Conservation (phyloP, 169 alveolate genomes). For the Eimeria falciformis region DNA sequence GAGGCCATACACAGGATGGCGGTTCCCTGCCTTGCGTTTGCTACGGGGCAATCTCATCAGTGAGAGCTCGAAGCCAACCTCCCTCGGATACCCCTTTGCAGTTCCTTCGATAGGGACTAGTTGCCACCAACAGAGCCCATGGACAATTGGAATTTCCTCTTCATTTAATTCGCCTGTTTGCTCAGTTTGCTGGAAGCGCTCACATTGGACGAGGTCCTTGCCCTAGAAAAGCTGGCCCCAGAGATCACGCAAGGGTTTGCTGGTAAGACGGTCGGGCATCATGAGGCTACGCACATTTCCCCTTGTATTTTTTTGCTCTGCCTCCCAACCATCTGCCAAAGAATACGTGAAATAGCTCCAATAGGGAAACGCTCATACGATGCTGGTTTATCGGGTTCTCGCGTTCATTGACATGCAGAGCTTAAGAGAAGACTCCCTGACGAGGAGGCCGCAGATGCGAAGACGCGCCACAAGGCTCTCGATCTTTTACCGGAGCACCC, state of each 20-base stretch:
- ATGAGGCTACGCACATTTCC: too few species aligned
- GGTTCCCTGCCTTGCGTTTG: constrained; percentile 72
- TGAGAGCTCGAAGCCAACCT: too few species aligned
- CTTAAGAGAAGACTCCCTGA: constrained; percentile 36
- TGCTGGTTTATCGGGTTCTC: background rate
- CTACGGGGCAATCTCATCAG: constrained; percentile 75
- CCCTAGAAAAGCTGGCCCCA: constrained; percentile 57
- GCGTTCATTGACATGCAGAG: too few species aligned
- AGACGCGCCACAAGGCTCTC: constrained; percentile 28
- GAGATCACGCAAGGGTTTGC: constrained; percentile 69
- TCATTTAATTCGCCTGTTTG: background rate
- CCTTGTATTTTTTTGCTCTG: background rate
- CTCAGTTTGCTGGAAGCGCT: constrained; percentile 68
- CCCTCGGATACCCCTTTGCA: background rate
- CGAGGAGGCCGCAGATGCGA: background rate
- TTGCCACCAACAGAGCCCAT: too few species aligned
- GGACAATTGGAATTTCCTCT: too few species aligned
- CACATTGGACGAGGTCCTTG: constrained; percentile 75
- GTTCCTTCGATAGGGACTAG: background rate
- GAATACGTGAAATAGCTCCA: background rate
- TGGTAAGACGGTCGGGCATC: constrained; percentile 3
- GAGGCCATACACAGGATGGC: constrained; percentile 59
- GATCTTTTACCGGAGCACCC: too few species aligned
- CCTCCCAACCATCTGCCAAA: background rate
- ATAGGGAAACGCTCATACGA: background rate